Evolutionary conservation across 768 basidiomycete genomes (phyloP).

Genomic region (Russula emetica): DNA sequence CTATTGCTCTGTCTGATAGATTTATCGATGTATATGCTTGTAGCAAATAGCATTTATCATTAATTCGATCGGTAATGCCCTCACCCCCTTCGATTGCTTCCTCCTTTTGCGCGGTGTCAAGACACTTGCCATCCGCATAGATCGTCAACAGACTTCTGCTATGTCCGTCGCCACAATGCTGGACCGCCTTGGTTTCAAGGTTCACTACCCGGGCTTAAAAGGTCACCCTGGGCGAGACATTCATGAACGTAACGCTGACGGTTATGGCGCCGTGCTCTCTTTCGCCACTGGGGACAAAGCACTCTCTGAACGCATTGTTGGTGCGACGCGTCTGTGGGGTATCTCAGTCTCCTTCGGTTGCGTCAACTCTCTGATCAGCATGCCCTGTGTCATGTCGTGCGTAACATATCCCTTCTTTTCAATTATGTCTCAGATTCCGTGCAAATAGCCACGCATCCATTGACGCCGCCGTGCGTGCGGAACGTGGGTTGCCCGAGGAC

Average conservation of each 20-base stretch:
- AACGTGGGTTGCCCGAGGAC: conserved; percentile 95
- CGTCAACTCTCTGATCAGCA: conserved; percentile 96
- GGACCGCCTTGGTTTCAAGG: conserved; percentile 76
- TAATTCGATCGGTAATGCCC: conserved; percentile 89
- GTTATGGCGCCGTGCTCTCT: conserved; percentile 89
- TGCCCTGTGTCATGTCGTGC: conserved; percentile 99
- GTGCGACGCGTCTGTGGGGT: conserved; percentile 89
- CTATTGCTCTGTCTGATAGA: conserved; percentile 15
- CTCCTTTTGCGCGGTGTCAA: conserved; percentile 93
- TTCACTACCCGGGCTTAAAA: conserved; percentile 87
- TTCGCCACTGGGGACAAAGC: conserved; percentile 92
- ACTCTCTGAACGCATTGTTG: conserved; percentile 89
- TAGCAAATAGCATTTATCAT: conserved; percentile 88
- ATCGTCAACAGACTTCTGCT: conserved; percentile 83
- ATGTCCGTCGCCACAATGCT: conserved; percentile 85
- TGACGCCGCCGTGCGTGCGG: conserved; percentile 91
- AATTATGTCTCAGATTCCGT: conserved; percentile 8
- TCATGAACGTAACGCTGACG: conserved; percentile 87
- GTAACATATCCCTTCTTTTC: conserved; percentile 37
- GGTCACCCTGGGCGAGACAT: conserved; percentile 79
- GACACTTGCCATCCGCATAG: conserved; percentile 94
- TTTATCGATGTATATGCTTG: not conserved
- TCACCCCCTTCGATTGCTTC: conserved; percentile 95
- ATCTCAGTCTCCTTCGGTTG: conserved; percentile 98
- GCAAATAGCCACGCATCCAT: conserved; percentile 87